Base-by-base conservation (phyloP, 495 filamentous ascomycete species). In the Penicillium ochrochloron region DNA sequence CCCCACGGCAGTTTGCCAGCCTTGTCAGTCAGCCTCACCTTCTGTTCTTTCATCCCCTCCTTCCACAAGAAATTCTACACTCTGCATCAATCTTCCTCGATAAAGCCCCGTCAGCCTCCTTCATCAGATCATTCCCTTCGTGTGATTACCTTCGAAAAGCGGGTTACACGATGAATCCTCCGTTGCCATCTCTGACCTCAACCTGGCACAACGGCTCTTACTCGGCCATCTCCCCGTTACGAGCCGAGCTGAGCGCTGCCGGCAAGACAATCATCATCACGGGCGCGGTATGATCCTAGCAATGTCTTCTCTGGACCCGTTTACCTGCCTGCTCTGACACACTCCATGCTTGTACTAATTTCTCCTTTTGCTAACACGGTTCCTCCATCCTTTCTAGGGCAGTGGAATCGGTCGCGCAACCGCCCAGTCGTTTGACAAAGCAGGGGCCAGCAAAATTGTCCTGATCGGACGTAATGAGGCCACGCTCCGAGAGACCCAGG, bases 231-330 rank as follows among this genome's bases (percentile, higher is more conserved):
- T 72, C 69, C 12, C 79, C 81, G 1, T 44, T 69, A 4, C 70
- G 73, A 1, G 71, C 78, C 0, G 75, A 82, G 59, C 68, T 84
- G n/a, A 75, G 70, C 31, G 65, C 72, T n/a, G 61, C 63, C 3
- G 76, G 76, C 11, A 83, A 82, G 61, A 75, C 60, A n/a, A 71
- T 85, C 14, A 66, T 84, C 52, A 73, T 86, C 21, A 81, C 82
- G 8, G 84, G 84, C n/a, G 83, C 66, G 14, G 72, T 73, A 66
- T 7, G 56, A 53, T 29, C 12, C 51, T 14, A 21, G 42, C 42
- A 46, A 10, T 11, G 2, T 17, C 42, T 23, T 46, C 42, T 1
- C 3, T 11, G 3, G 10, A 46, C 7, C 42, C 12, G 14, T 9
- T 12, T 41, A 41, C 37, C 37, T 41, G 37, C 2, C 10, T 48